These are phyloP conservation scores for Digitaria exilis DNA, from an alignment of 202 grass and related monocot genomes.

Conservation along the genomic window DNA sequence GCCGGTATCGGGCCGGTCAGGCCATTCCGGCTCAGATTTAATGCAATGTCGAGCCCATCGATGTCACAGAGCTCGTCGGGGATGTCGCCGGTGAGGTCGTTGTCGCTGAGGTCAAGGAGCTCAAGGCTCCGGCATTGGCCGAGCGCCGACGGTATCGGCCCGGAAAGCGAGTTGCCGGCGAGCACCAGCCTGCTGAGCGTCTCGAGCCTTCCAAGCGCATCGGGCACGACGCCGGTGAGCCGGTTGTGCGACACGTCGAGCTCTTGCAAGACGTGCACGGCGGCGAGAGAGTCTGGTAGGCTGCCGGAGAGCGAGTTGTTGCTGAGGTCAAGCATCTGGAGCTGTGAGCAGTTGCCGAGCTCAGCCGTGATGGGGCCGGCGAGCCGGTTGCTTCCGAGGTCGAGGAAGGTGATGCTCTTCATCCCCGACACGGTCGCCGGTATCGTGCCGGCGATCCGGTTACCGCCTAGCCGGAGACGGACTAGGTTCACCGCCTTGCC, in stretches of 20 bases:
- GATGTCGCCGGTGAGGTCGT: conserved; percentile 61
- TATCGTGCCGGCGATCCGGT: conserved; percentile 65
- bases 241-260: conserved; percentile 74
- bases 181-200: conserved; percentile 67
- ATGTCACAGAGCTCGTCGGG: conserved; percentile 70
- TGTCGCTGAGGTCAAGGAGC: conserved; percentile 86
- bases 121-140: conserved; percentile 67
- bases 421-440: conserved; percentile 62
- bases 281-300: conserved; percentile 62
- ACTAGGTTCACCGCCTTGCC: conserved; percentile 58
- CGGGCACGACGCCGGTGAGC: conserved; percentile 55
- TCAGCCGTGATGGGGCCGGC: conserved; percentile 50
- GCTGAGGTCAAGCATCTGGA: conserved; percentile 90
- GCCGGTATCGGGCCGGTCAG: conserved; percentile 62
- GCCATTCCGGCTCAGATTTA: conserved; percentile 79
- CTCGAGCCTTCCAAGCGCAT: conserved; percentile 44
- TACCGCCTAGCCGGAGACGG: conserved; percentile 68
- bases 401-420: conserved; percentile 81
- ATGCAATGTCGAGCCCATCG: conserved; percentile 71
- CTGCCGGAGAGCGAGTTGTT: conserved; percentile 70
- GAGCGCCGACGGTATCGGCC: conserved; percentile 62
- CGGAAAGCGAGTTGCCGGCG: conserved; percentile 64
- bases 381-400: conserved; percentile 78
- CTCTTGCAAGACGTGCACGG: conserved; percentile 62
- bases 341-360: conserved; percentile 71